Evolutionary conservation across 495 filamentous ascomycete genomes (phyloP), one percentile per base, ranked within the genome.

Genomic region (Xylaria bambusicola): DNA sequence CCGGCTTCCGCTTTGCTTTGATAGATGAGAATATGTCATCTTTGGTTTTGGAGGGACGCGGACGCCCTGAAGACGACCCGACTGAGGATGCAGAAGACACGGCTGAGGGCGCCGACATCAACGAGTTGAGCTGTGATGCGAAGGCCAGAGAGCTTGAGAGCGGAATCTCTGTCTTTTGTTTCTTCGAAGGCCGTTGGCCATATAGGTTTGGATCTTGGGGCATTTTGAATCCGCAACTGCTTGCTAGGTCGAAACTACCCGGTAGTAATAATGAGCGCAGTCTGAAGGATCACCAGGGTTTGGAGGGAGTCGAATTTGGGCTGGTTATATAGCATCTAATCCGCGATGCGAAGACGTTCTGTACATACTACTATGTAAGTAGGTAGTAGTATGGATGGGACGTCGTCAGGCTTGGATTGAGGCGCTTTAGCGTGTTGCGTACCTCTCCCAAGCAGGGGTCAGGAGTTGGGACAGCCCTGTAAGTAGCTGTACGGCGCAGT

Each of bases 121-220:
- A 82, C 49, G 88, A 88, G 62, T 85, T 84, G 56, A 96, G 83
- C 42, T 91, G 84, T 7, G 88, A 86, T 33, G 86, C 82, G 75
- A 97, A 97, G 66, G 87, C 82, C 52, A 95, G 85, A 62, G 84
- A 88, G 54, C 87, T 87, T 21, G 90, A 85, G 45, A 89, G 84
- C 29, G 86, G 78, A 46, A 87, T 82, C 56, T 85, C 80, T 52
- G 76, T 80, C 58, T 78, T 77, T 65, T 82, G 81, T 59, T 77
- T 77, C 62, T 86, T 89, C 24, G 83, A 73, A 20, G 85, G 85
- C n/a, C 81, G 83, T 35, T 84, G 78, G 57, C 91, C 90, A 76
- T 97, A 97, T 31, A 97, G 84, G 62, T 81, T 75, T 21, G 81
- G 69, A 55, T 86, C 81, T 65, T 82, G 78, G 2, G 82, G 68